phyloP scores from a whole-genome alignment of 305 asterid species.

The Fraxinus greggii region DNA sequence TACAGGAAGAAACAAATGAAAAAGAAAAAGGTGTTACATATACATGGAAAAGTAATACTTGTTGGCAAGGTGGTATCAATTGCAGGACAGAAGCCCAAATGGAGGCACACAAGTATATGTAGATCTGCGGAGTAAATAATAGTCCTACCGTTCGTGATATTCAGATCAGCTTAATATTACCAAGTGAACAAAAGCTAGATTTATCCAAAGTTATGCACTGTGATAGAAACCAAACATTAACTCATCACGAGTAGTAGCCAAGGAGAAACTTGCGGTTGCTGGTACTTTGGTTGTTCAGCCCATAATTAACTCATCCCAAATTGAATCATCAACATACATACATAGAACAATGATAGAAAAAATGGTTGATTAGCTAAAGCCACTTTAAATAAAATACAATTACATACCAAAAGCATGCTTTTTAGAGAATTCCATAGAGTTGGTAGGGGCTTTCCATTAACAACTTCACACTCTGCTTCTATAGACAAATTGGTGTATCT shows the following conservation, averaged over 20 bases:
- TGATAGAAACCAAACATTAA: background rate
- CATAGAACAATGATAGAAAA: background rate
- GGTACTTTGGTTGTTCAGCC: background rate
- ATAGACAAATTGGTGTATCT: constrained; percentile 48
- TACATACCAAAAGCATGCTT: constrained; percentile 44
- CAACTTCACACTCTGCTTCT: constrained; percentile 76
- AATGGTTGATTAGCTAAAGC: background rate
- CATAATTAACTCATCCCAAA: background rate
- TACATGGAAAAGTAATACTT: background rate
- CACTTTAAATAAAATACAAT: background rate
- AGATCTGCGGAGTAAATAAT: background rate
- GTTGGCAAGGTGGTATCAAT: background rate
- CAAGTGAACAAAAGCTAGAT: background rate
- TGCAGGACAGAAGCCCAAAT: background rate
- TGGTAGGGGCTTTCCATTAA: constrained; percentile 78
- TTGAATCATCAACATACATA: background rate
- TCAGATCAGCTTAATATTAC: background rate
- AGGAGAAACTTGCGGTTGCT: background rate
- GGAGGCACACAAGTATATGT: background rate
- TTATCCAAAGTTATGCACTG: background rate
- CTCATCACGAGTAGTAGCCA: background rate
- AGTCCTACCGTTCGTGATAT: background rate
- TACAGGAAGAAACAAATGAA: background rate
- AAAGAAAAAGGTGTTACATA: background rate
- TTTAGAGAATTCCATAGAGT: constrained; percentile 76